phyloP scores from a whole-genome alignment of 805 yeast species.

The Saccharomycopsis fermentans region DNA sequence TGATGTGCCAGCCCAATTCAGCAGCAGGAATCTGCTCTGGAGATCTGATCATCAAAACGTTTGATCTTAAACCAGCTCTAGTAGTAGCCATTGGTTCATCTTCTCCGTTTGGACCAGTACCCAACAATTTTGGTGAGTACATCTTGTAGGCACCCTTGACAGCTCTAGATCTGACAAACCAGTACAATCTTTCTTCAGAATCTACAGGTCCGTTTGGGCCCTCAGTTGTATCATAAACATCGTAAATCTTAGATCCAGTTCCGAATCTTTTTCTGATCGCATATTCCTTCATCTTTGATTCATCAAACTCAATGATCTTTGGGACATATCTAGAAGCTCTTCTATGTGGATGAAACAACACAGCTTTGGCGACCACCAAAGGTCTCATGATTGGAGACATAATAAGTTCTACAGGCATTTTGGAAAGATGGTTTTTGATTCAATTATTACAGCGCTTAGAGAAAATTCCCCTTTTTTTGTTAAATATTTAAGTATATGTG shows the following conservation, averaged over 20 bases:
- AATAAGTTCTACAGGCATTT: slow-evolving; percentile 51
- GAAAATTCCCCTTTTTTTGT: neutral
- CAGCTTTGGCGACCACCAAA: slow-evolving; percentile 43
- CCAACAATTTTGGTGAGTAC: slow-evolving; percentile 33
- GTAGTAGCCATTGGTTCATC: slow-evolving; percentile 50
- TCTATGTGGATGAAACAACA: slow-evolving; percentile 46
- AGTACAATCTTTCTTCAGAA: slow-evolving; percentile 36
- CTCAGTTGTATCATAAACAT: slow-evolving; percentile 39
- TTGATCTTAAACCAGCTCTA: slow-evolving; percentile 52
- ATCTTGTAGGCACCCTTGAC: slow-evolving; percentile 57
- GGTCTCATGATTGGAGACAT: slow-evolving; percentile 54
- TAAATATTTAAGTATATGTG: neutral
- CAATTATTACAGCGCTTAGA: neutral
- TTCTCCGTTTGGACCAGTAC: slow-evolving; percentile 37
- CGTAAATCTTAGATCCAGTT: slow-evolving; percentile 47
- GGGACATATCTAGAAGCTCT: slow-evolving; percentile 49
- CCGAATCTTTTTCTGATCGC: slow-evolving; percentile 49
- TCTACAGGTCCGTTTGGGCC: slow-evolving; percentile 30
- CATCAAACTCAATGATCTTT: slow-evolving; percentile 34
- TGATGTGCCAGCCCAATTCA: slow-evolving; percentile 56
- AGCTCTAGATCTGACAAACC: slow-evolving; percentile 53
- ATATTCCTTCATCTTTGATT: slow-evolving; percentile 30
- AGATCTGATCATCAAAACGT: slow-evolving; percentile 44
- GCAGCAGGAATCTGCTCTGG: slow-evolving; percentile 37
- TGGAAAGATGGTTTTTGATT: neutral